Evolutionary conservation across 2,329 filamentous ascomycete species (phyloP).

Genomic region (Seiridium cupressi): DNA sequence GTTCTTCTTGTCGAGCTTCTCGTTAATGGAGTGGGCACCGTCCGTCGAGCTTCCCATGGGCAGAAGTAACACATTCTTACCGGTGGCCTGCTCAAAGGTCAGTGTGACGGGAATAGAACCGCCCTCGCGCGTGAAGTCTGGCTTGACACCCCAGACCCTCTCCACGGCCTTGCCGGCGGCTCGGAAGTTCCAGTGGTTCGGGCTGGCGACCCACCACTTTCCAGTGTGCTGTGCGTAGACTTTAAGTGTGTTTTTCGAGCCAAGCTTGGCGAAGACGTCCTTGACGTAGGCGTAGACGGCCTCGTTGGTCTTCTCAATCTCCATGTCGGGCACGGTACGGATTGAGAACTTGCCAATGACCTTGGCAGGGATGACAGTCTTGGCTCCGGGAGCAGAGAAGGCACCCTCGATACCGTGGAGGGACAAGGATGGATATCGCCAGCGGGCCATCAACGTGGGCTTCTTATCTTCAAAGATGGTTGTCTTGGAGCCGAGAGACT

Average conservation of each 20-base stretch:
- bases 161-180: slow-evolving; percentile 95
- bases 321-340: slow-evolving; percentile 96
- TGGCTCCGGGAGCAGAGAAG: slow-evolving; percentile 88
- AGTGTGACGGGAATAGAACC: slow-evolving; percentile 95
- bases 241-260: slow-evolving; percentile 88
- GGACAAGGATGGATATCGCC: slow-evolving; percentile 91
- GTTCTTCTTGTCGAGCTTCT: slow-evolving; percentile 95
- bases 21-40: slow-evolving; percentile 95
- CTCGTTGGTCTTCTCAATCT: slow-evolving; percentile 83
- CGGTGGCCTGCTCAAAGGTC: slow-evolving; percentile 95
- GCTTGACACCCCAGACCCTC: slow-evolving; percentile 88
- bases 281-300: slow-evolving; percentile 82
- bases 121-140: slow-evolving; percentile 94
- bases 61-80: slow-evolving; percentile 93
- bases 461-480: slow-evolving; percentile 88
- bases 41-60: slow-evolving; percentile 98
- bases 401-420: slow-evolving; percentile 94
- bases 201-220: slow-evolving; percentile 98
- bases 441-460: slow-evolving; percentile 88
- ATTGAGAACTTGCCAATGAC: slow-evolving; percentile 98
- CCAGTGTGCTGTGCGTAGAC: slow-evolving; percentile 83
- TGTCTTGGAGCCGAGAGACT: slow-evolving; percentile 86
- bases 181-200: slow-evolving; percentile 98
- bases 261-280: slow-evolving; percentile 80
- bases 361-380: slow-evolving; percentile 98